A percentile compares a stretch with the other conserved stretches of the same genome.
These are phyloP conservation scores for Rhizophora mangle DNA, from an alignment of 345 rosid genomes.

Conservation along the genomic window DNA sequence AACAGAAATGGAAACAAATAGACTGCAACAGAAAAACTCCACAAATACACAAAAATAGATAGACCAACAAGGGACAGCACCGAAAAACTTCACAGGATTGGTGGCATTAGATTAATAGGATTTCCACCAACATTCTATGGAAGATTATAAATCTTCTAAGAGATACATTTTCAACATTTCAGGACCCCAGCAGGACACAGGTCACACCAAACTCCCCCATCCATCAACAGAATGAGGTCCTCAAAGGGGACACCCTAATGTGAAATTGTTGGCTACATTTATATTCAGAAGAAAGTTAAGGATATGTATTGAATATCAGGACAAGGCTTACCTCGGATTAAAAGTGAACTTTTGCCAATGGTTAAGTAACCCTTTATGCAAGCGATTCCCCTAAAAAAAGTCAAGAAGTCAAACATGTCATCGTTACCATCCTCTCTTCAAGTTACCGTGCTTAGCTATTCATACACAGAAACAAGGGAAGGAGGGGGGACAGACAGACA, in stretches of 20 bases:
- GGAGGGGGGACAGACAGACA: neutral
- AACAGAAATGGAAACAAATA: conserved; percentile 3
- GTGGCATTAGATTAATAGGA: neutral
- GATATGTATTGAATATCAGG: neutral
- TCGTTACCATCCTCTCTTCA: neutral
- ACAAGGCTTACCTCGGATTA: conserved; percentile 78
- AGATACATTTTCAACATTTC: neutral
- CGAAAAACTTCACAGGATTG: too few species aligned
- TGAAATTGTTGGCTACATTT: neutral
- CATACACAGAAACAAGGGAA: too few species aligned
- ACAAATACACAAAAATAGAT: too few species aligned
- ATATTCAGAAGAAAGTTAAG: neutral
- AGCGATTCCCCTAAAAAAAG: conserved; percentile 56
- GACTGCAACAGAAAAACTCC: conserved; percentile 46
- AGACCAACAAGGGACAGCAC: too few species aligned
- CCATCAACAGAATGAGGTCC: neutral
- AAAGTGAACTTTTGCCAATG: conserved; percentile 98
- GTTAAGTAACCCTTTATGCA: conserved; percentile 76
- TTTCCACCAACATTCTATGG: neutral
- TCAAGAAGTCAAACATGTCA: neutral
- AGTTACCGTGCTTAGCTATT: too few species aligned
- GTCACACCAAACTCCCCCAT: conserved; percentile 3
- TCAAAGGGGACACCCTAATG: neutral
- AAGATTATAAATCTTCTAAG: neutral
- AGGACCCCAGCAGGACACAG: neutral